These are phyloP conservation scores for Rubus parviflorus DNA, from an alignment of 306 rosid species.

Conservation along the genomic window DNA sequence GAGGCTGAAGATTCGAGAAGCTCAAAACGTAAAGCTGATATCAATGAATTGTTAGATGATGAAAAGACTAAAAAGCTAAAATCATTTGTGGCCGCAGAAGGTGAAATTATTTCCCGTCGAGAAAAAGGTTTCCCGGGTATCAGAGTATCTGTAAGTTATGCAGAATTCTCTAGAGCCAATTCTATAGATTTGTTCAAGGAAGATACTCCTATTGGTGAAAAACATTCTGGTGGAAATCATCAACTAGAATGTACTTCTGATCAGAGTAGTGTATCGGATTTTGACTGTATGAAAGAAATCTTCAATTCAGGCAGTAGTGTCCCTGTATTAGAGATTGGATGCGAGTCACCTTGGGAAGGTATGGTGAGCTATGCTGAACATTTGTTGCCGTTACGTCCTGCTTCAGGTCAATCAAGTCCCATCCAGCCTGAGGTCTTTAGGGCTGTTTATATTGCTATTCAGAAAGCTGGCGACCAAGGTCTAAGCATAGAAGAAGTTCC, in stretches of 20 bases:
- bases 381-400: slow-evolving; percentile 38
- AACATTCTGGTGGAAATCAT: slow-evolving; percentile 32
- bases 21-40: slow-evolving; percentile 66
- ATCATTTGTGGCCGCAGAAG: slow-evolving; percentile 58
- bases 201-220: slow-evolving; percentile 31
- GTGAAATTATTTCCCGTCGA: slow-evolving; percentile 88
- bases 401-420: slow-evolving; percentile 41
- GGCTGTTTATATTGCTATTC: slow-evolving; percentile 67
- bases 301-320: slow-evolving; percentile 37
- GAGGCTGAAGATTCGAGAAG: slow-evolving; percentile 82
- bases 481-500: slow-evolving; percentile 75
- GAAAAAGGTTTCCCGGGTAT: slow-evolving; percentile 97
- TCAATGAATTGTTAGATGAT: slow-evolving; percentile 44
- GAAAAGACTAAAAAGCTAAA: slow-evolving; percentile 61
- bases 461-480: slow-evolving; percentile 91
- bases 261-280: slow-evolving; percentile 31
- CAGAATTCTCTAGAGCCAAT: slow-evolving; percentile 51
- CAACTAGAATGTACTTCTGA: slow-evolving; percentile 17
- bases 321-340: slow-evolving; percentile 32
- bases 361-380: slow-evolving; percentile 64
- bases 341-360: slow-evolving; percentile 73
- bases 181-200: slow-evolving; percentile 54
- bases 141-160: slow-evolving; percentile 42
- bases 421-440: slow-evolving; percentile 60
- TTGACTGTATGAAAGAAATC: slow-evolving; percentile 43